phyloP scores from a whole-genome alignment of 1,284 basidiomycete species.

The Phellinidium pouzarii region DNA sequence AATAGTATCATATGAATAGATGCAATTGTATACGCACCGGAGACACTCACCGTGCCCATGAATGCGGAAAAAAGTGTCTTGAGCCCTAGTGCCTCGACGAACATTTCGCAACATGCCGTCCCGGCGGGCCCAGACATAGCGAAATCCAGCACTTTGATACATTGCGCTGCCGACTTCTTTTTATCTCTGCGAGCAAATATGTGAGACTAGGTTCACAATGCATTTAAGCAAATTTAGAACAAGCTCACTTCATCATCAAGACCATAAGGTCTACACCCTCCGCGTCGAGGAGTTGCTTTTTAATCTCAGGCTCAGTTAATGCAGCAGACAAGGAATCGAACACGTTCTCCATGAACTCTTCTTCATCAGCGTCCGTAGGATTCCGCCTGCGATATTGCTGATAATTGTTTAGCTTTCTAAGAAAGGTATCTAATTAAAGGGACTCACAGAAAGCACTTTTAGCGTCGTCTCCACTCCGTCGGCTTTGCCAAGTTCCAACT shows the following conservation, averaged over 20 bases:
- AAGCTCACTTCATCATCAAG: constrained; percentile 83
- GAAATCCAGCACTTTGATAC: constrained; percentile 88
- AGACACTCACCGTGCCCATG: constrained; percentile 77
- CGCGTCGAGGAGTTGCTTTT: constrained; percentile 76
- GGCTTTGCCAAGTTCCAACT: constrained; percentile 54
- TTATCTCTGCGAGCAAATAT: constrained; percentile 57
- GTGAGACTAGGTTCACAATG: constrained; percentile 13
- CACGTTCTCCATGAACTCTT: constrained; percentile 95
- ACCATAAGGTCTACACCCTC: constrained; percentile 98
- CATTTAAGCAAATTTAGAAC: constrained; percentile 5
- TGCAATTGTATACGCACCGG: neutral
- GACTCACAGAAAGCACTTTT: constrained; percentile 73
- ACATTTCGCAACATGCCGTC: constrained; percentile 70
- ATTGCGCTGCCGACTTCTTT: constrained; percentile 67
- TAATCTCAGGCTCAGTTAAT: constrained; percentile 68
- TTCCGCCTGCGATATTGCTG: constrained; percentile 84
- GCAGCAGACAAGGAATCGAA: constrained; percentile 88
- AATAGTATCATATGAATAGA: neutral
- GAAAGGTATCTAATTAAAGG: constrained; percentile 4
- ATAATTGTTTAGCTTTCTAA: constrained; percentile 3
- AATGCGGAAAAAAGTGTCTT: constrained; percentile 86
- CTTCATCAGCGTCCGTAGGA: constrained; percentile 81
- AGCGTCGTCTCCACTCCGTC: constrained; percentile 79
- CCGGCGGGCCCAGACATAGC: constrained; percentile 83
- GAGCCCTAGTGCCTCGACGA: constrained; percentile 84